Evolutionary conservation across 805 yeast species (phyloP), one percentile per base, ranked within the genome.

Genomic region (Kuraishia capsulata): DNA sequence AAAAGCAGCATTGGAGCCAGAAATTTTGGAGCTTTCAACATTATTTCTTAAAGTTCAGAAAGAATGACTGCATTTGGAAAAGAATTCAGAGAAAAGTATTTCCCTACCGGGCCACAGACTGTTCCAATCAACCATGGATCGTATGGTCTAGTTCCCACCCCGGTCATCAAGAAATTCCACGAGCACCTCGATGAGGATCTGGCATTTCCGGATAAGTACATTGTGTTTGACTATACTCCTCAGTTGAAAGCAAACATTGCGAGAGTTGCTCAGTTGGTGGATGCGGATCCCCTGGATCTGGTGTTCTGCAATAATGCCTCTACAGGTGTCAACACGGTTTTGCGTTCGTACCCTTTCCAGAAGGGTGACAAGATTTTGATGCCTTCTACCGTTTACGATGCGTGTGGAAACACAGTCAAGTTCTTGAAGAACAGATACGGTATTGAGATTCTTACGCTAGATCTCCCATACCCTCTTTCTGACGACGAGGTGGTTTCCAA

Each of bases 241-340:
- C 50, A 52, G 20, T 61, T 65, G 45, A 44, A 46, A 3, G 49
- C 54, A 6, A 62, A 71, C 2, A 44, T 76, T 6, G 51, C 60
- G 30, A 41, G 41, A 1, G 52, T 71, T 3, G 67, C 71, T 0
- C 54, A 65, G 3, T 44, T 75, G n/a, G 50, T 79, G 20, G 67
- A 71, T 28, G 61, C 74, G 39, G 72, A 70, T 37, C 57, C 59
- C 38, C 59, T 61, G 33, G 65, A 68, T 48, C 45, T 78, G 33
- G 86, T 75, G 0, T 54, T 79, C 28, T 73, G 72, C 2, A 53
- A 64, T 8, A 81, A 79, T 50, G 82, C 87, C 3, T 76, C 85
- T 3, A 56, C 69, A 3, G 85, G 76, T 3, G 67, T 73, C 35
- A 78, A 78, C 51, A 59, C 75, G 0, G 67, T 79, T 1, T 59